phyloP scores from a whole-genome alignment of 2,329 filamentous ascomycete species.

The Paraphoma sp. region DNA sequence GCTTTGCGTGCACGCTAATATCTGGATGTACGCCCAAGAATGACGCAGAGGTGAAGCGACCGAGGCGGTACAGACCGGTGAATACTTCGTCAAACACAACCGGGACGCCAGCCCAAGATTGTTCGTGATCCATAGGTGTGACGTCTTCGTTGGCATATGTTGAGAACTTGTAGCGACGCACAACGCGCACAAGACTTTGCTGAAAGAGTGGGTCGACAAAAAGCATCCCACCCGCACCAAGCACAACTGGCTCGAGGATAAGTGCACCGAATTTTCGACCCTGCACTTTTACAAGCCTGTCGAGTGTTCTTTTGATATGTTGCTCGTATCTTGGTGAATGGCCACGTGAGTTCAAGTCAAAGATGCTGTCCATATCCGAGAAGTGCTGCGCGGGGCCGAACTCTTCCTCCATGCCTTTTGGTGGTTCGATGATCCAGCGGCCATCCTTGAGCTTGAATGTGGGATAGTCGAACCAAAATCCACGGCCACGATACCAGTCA shows the following conservation, averaged over 20 bases:
- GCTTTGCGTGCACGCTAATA: conserved; percentile 81
- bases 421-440: conserved; percentile 68
- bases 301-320: conserved; percentile 65
- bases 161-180: conserved; percentile 68
- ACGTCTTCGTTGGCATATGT: conserved; percentile 8
- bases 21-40: conserved; percentile 74
- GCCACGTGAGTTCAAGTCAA: conserved; percentile 14
- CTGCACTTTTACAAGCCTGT: conserved; percentile 58
- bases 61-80: conserved; percentile 82
- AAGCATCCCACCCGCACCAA: conserved; percentile 85
- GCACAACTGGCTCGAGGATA: conserved; percentile 79
- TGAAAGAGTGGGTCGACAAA: conserved; percentile 87
- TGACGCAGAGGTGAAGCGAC: conserved; percentile 71
- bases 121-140: not conserved
- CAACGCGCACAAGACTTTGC: conserved; percentile 70
- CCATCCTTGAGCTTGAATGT: conserved; percentile 71
- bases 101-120: conserved; percentile 74
- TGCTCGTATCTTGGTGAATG: conserved; percentile 58
- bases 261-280: conserved; percentile 76
- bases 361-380: conserved; percentile 40
- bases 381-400: conserved; percentile 53
- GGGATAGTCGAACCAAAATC: conserved; percentile 83
- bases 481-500: conserved; percentile 82
- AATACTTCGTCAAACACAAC: conserved; percentile 88
- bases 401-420: conserved; percentile 55